phyloP scores from a whole-genome alignment of 2,329 filamentous ascomycete genomes.

The Trichoderma harzianum region DNA sequence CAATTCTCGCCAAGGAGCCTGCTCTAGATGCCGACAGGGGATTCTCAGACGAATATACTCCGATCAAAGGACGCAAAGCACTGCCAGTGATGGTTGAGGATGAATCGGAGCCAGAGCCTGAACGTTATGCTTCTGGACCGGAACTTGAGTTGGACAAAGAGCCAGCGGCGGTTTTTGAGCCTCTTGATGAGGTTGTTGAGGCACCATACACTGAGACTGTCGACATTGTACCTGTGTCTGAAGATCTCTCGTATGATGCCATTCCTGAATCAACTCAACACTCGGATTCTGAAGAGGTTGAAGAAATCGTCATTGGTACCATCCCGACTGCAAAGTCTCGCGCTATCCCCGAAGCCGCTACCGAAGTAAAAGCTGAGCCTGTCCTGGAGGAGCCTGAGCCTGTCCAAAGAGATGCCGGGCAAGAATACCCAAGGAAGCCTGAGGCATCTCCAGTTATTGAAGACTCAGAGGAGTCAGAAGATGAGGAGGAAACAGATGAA shows the following conservation, averaged over 20 bases:
- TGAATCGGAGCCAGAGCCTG: neutral
- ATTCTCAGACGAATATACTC: neutral
- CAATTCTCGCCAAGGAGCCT: neutral
- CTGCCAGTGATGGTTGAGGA: slow-evolving; percentile 14
- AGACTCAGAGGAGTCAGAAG: slow-evolving; percentile 3
- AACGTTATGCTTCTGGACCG: neutral
- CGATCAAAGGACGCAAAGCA: slow-evolving; percentile 22
- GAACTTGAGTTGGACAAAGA: neutral
- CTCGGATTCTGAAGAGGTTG: neutral
- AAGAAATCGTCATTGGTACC: slow-evolving; percentile 6
- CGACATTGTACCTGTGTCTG: slow-evolving; percentile 1
- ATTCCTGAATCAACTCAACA: neutral
- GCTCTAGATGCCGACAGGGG: neutral
- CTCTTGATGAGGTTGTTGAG: neutral
- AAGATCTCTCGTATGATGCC: neutral
- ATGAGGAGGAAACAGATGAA: neutral
- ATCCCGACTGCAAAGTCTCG: neutral
- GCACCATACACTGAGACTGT: neutral
- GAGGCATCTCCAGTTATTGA: neutral
- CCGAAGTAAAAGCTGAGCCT: neutral
- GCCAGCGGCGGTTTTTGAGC: neutral
- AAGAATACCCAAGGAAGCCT: neutral
- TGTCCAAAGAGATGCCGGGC: neutral
- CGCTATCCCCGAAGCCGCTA: neutral
- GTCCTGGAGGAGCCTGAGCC: neutral